Evolutionary conservation across 352 stramenopile species (phyloP), one percentile per base, ranked within the genome.

Genomic region (Globisporangium acanthophoron): DNA sequence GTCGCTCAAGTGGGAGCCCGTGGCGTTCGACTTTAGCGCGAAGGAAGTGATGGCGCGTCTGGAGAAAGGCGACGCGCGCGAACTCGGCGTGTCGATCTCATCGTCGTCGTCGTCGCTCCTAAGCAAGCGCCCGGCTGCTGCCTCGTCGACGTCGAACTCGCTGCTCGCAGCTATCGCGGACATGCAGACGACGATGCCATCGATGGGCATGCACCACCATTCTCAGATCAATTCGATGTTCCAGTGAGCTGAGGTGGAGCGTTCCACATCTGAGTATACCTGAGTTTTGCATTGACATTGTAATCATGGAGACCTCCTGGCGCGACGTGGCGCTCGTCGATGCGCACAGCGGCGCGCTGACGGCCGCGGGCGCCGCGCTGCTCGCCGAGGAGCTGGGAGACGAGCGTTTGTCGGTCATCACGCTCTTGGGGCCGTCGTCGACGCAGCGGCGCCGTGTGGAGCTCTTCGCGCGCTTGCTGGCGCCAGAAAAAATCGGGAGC

Each of bases 1-100:
- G 12, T 43, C 64, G 43, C 40, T 50, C n/a, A 87, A 84, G 54
- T 93, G 80, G 83, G 79, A 74, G 33, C 79, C 80, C 40, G 45
- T 93, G 48, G 65, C 66, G 13, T 74, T 91, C 11, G 72, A 85
- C 15, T 77, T 93, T 27, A 78, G 65, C 49, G 70, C 77, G 5
- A 64, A 64, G 11, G 67, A 87, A 21, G 52, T 90, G 5, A 60
- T 90, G 43, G 59, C 74, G 50, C 66, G 79, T 8, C 62, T 93
- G 21, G 65, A 88, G 40, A 75, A 73, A 21, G 77, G 68, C 55
- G 75, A 78, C 40, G 76, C 74, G n/a, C 69, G 72, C 15, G 65
- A 79, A 20, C 72, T 90, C 29, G 78, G 78, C 12, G 74, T 92
- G 8, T 88, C 79, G 20, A 81, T 89, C 45, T 73, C 69, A 12